phyloP scores from a whole-genome alignment of 2,329 filamentous ascomycete genomes.

The Xylariaceae sp. region DNA sequence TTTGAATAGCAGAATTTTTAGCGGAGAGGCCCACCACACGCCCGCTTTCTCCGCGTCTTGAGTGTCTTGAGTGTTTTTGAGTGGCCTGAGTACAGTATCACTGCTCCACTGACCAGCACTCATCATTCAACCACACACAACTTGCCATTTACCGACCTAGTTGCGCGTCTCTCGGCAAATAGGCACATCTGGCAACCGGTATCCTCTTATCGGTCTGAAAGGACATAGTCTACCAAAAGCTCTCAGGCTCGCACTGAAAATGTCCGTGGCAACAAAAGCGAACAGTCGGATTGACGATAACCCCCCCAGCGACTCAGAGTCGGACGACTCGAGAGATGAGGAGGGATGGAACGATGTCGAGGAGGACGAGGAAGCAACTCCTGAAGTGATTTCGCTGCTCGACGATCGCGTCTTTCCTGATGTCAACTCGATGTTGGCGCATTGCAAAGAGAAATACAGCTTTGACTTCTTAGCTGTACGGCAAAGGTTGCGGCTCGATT shows the following conservation, averaged over 20 bases:
- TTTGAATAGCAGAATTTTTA: no score
- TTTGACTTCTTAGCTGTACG: slow-evolving; percentile 63
- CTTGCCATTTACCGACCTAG: no score
- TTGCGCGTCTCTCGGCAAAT: slow-evolving; percentile 9
- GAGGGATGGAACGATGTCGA: slow-evolving; percentile 53
- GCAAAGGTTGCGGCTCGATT: slow-evolving; percentile 58
- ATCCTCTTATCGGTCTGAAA: no score
- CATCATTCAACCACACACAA: no score
- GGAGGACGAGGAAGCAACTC: slow-evolving; percentile 52
- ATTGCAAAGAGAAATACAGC: slow-evolving; percentile 59
- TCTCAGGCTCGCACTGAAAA: slow-evolving; percentile 6
- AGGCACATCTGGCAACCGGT: no score
- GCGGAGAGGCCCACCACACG: no score
- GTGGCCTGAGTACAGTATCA: no score
- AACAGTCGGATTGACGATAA: slow-evolving; percentile 7
- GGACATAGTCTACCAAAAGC: no score
- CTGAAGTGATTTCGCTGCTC: slow-evolving; percentile 62
- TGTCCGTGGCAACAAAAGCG: slow-evolving; percentile 9
- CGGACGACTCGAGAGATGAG: slow-evolving; percentile 35
- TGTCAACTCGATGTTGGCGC: slow-evolving; percentile 58
- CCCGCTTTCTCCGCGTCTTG: no score
- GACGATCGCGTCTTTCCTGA: slow-evolving; percentile 61
- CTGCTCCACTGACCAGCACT: no score
- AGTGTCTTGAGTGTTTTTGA: no score
- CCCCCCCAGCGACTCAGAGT: slow-evolving; percentile 32